Evolutionary conservation across 1,284 basidiomycete genomes (phyloP), one percentile per base, ranked within the genome.

Genomic region (Porogramme epimiltina): DNA sequence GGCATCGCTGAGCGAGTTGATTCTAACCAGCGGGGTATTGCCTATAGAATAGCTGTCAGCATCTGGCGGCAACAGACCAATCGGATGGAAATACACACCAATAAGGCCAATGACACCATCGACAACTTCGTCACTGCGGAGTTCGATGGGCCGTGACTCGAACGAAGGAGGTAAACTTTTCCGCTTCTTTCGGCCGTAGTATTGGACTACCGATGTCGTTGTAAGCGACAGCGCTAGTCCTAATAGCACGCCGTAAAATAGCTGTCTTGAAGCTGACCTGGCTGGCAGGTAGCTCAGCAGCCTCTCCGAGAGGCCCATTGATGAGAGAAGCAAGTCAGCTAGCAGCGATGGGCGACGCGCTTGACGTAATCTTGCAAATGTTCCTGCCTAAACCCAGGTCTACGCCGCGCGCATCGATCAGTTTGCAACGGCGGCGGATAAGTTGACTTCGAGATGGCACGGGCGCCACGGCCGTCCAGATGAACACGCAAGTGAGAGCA

Each of bases 11-110:
- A 99, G 70, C 3, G 91, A 95, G 60, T 91, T 91, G 53, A 99
- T 97, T 53, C 95, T 80, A 51, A 99, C 78, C 36, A 99, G 76
- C 0, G 95, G 95, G 1, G 96, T 99, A 65, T 98, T 97, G 33
- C 96, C 94, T 95, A 59, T 18, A 34, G 19, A 13, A 8, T 4
- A 22, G 5, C 8, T 18, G 34, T 36, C 33, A 18, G 33, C n/a
- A 0, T 13, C 16, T 25, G 15, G 2, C 39, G 15, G 36, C 46
- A 8, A 13, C 28, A 31, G 28, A 37, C 8, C 5, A 5, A 37
- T 37, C 19, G 2, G 55, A 22, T 34, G 39, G 31, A 33, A 39
- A 43, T 47, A 65, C 78, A 25, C 53, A 91, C 93, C 93, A 55
- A 97, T 95, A 19, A 96, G 71, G 0, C 91, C 93, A 8, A 83